Evolutionary conservation across 768 basidiomycete genomes (phyloP).

Genomic region (Lentinula sp.): DNA sequence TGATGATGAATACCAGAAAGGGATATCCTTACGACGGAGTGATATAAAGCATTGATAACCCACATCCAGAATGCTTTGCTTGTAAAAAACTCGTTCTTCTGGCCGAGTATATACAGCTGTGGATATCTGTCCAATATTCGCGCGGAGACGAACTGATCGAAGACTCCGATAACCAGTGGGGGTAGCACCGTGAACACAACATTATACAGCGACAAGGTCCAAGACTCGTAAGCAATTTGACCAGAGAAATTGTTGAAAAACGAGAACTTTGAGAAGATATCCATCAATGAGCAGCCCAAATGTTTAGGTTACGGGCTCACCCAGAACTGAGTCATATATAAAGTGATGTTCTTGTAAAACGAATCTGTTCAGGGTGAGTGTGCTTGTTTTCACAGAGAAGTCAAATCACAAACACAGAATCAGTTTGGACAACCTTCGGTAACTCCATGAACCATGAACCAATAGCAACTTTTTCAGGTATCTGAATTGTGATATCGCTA

Average conservation of each 20-base stretch:
- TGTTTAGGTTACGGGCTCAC: slow-evolving; percentile 33
- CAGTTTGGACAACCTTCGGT: slow-evolving; percentile 88
- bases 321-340: slow-evolving; percentile 99
- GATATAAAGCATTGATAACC: slow-evolving; percentile 84
- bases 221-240: slow-evolving; percentile 97
- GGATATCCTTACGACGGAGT: slow-evolving; percentile 65
- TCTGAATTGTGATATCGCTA: slow-evolving; percentile 97
- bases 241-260: slow-evolving; percentile 99
- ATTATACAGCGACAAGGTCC: slow-evolving; percentile 97
- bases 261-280: slow-evolving; percentile 65
- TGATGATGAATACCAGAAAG: background rate
- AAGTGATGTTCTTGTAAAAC: slow-evolving; percentile 97
- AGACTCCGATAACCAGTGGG: slow-evolving; percentile 94
- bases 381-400: background rate
- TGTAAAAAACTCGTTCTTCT: slow-evolving; percentile 90
- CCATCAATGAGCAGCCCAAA: background rate
- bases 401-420: slow-evolving; percentile 72
- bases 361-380: slow-evolving; percentile 53
- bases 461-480: slow-evolving; percentile 91
- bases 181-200: slow-evolving; percentile 95
- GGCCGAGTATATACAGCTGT: slow-evolving; percentile 91
- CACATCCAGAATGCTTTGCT: slow-evolving; percentile 90
- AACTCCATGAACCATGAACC: slow-evolving; percentile 99
- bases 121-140: slow-evolving; percentile 96
- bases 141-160: slow-evolving; percentile 98